Percentiles rank a stretch among this genome's conserved stretches.
These are phyloP conservation scores for Trypanosoma rangeli DNA, from an alignment of 208 protist genomes.

Conservation along the genomic window DNA sequence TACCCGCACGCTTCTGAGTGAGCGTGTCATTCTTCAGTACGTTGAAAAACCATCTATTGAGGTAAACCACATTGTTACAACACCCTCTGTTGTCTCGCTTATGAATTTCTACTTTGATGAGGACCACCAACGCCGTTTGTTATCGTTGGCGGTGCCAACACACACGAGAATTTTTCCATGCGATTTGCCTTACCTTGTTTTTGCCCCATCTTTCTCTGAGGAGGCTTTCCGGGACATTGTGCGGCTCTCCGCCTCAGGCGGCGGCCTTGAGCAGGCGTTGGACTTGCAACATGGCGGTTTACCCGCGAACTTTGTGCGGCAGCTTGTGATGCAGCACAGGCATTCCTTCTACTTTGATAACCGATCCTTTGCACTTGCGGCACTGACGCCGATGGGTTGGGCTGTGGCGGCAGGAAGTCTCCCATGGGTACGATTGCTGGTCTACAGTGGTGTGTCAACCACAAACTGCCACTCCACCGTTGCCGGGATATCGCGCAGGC, in stretches of 20 bases:
- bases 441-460: slow-evolving; percentile 42
- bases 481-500: slow-evolving; percentile 14
- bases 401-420: slow-evolving; percentile 58
- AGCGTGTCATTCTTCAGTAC: slow-evolving; percentile 22
- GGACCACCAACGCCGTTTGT: not conserved
- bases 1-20: slow-evolving; percentile 33
- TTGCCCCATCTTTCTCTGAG: not conserved
- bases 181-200: slow-evolving; percentile 22
- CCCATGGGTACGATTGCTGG: slow-evolving; percentile 69
- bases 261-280: slow-evolving; percentile 13
- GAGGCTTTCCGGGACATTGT: slow-evolving; percentile 5
- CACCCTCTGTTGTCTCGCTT: slow-evolving; percentile 7
- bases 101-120: slow-evolving; percentile 18
- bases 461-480: slow-evolving; percentile 52
- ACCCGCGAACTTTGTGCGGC: not conserved
- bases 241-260: slow-evolving; percentile 1
- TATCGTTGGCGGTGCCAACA: not conserved
- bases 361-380: slow-evolving; percentile 45
- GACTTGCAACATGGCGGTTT: not conserved
- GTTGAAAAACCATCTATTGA: not conserved
- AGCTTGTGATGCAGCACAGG: slow-evolving; percentile 1
- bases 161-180: not conserved
- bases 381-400: slow-evolving; percentile 54
- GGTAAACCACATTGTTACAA: not conserved
- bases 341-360: slow-evolving; percentile 36